Percentiles rank a stretch among this genome's conserved stretches.
Conservation (phyloP, 352 stramenopile species). For the Phytophthora cactorum region DNA sequence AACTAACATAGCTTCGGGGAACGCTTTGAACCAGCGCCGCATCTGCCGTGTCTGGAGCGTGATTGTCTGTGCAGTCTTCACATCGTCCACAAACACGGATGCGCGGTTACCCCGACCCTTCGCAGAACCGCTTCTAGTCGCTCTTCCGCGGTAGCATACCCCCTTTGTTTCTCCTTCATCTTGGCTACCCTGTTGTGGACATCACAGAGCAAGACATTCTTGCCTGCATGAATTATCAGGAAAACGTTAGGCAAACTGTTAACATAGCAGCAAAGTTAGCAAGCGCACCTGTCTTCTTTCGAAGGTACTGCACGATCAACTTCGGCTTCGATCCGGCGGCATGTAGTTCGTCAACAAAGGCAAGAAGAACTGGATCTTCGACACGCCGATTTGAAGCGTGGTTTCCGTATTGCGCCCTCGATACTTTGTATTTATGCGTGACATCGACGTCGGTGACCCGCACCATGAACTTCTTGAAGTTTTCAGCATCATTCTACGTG, state of each 20-base stretch:
- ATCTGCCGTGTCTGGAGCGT: background rate
- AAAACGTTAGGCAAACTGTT: too few species aligned
- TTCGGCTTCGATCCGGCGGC: background rate
- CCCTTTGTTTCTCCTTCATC: background rate
- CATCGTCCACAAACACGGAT: background rate
- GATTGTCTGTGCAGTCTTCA: background rate
- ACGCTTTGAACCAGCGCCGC: background rate
- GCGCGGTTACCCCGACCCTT: background rate
- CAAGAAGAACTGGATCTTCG: background rate
- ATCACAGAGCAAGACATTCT: background rate
- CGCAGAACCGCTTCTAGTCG: background rate
- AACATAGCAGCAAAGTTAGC: too few species aligned
- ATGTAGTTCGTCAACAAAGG: background rate
- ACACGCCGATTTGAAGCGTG: background rate
- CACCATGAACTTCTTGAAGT: slow-evolving; percentile 1
- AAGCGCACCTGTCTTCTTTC: background rate
- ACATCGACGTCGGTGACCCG: background rate
- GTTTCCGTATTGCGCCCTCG: background rate
- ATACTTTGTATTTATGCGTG: background rate
- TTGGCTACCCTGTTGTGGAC: background rate
- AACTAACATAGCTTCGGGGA: background rate
- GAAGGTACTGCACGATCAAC: background rate
- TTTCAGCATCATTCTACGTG: background rate
- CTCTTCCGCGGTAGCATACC: background rate
- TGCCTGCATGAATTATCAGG: background rate